Conservation (phyloP, 2,329 filamentous ascomycete species). For the Kalaharituber pfeilii region DNA sequence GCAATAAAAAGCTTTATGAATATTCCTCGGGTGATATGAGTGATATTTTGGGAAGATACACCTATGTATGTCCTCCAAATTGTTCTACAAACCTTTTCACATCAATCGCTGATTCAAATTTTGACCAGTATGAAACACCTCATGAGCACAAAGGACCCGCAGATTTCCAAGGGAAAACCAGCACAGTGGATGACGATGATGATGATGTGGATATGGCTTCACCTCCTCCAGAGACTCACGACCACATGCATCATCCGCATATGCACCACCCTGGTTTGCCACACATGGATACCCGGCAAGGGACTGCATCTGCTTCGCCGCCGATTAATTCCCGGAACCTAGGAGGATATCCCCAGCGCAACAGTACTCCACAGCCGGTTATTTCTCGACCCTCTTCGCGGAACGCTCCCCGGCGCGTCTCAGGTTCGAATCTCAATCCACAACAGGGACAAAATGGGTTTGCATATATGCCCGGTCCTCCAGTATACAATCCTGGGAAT, state of each 20-base stretch:
- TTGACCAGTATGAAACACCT: slow-evolving; percentile 60
- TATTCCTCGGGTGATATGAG: slow-evolving; percentile 90
- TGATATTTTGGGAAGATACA: slow-evolving; percentile 71
- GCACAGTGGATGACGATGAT: slow-evolving; percentile 71
- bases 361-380: slow-evolving; percentile 30
- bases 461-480: slow-evolving; percentile 68
- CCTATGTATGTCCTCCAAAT: slow-evolving; percentile 60
- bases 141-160: slow-evolving; percentile 92
- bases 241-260: slow-evolving; percentile 42
- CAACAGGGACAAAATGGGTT: slow-evolving; percentile 52
- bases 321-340: slow-evolving; percentile 42
- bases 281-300: slow-evolving; percentile 69
- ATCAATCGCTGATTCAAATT: slow-evolving; percentile 6
- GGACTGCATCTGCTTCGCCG: slow-evolving; percentile 71
- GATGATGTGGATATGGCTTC: slow-evolving; percentile 47
- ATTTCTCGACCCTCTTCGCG: slow-evolving; percentile 55
- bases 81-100: background rate
- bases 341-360: slow-evolving; percentile 37
- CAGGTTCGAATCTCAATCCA: slow-evolving; percentile 52
- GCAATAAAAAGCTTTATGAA: slow-evolving; percentile 98
- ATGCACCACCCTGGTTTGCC: slow-evolving; percentile 35
- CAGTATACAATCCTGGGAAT: slow-evolving; percentile 59
- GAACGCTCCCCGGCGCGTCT: slow-evolving; percentile 41
- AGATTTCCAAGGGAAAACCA: slow-evolving; percentile 65
- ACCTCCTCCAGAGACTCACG: slow-evolving; percentile 48